Evolutionary conservation across 2,329 filamentous ascomycete species (phyloP).

Genomic region (Sporothrix globosa): DNA sequence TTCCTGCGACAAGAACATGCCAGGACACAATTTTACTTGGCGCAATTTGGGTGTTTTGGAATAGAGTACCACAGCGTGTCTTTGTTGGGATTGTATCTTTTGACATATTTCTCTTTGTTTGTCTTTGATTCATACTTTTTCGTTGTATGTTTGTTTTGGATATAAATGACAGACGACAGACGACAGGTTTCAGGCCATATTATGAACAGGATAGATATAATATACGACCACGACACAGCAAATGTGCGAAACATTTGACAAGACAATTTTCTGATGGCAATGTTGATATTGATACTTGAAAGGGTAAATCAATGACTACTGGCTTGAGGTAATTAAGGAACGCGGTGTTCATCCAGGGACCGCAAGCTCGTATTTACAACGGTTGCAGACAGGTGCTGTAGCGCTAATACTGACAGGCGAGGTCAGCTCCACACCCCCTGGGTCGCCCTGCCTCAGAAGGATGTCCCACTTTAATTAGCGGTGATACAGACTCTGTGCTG

Average conservation of each 20-base stretch:
- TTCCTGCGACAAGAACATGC: conserved; percentile 1
- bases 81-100: background rate
- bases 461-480: conserved; percentile 5
- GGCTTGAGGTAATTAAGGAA: background rate
- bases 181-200: conserved; percentile 11
- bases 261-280: background rate
- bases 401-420: background rate
- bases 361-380: background rate
- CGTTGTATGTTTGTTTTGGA: background rate
- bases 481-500: background rate
- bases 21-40: conserved; percentile 4
- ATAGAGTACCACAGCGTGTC: background rate
- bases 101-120: background rate
- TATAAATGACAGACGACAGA: conserved; percentile 17
- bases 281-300: background rate
- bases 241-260: background rate
- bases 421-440: background rate
- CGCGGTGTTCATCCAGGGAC: background rate
- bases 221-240: conserved; percentile 3
- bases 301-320: background rate
- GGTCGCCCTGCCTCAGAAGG: background rate
- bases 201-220: background rate
- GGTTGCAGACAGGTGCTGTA: background rate
- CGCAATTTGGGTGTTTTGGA: conserved; percentile 17
- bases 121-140: background rate